Evolutionary conservation across 176 grass and related monocot genomes (phyloP).

Genomic region (Phoenix roebelenii): DNA sequence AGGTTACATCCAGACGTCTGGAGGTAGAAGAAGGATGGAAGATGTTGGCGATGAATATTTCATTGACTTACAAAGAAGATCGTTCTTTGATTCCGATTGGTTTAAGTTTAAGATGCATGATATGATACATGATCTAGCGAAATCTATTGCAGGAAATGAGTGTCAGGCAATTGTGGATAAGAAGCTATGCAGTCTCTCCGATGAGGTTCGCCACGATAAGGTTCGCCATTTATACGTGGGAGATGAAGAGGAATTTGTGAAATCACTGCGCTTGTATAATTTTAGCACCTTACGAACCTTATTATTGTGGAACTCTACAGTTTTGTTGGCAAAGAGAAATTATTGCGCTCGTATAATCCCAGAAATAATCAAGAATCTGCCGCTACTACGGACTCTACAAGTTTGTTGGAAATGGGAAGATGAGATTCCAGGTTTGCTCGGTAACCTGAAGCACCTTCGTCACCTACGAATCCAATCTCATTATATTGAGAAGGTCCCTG

Average conservation of each 20-base stretch:
- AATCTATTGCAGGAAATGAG: conserved; percentile 12
- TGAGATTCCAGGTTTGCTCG: background rate
- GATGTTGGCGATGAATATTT: no score
- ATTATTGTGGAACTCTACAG: no score
- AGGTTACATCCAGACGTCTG: no score
- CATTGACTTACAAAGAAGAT: no score
- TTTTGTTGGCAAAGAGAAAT: no score
- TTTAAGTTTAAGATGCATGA: conserved; percentile 33
- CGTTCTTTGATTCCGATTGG: no score
- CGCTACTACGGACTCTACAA: background rate
- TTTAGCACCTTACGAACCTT: background rate
- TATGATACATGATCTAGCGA: conserved; percentile 34
- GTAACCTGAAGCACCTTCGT: background rate
- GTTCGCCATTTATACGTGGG: background rate
- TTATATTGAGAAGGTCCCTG: background rate
- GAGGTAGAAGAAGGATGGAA: no score
- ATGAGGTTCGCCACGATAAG: background rate
- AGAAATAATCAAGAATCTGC: no score
- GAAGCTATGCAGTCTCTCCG: background rate
- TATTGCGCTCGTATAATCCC: no score
- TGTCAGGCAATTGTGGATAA: background rate
- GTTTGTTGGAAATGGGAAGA: background rate
- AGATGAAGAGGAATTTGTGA: no score
- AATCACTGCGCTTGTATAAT: background rate
- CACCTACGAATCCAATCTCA: no score